phyloP scores from a whole-genome alignment of 495 filamentous ascomycete species.

The Glonium stellatum region DNA sequence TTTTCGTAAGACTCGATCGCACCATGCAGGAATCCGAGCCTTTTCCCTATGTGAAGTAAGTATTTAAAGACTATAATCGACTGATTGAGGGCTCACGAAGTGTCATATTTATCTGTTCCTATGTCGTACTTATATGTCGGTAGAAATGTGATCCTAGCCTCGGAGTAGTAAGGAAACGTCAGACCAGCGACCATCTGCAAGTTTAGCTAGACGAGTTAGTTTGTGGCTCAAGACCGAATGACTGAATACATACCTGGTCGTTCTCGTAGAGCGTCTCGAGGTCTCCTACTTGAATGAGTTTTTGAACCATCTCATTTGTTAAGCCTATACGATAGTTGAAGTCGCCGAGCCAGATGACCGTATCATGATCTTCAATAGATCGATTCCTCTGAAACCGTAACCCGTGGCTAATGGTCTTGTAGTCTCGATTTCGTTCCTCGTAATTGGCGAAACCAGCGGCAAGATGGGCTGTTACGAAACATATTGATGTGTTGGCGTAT shows the following conservation, averaged over 20 bases:
- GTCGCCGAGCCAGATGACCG: constrained; percentile 95
- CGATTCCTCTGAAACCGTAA: constrained; percentile 85
- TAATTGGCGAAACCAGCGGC: constrained; percentile 97
- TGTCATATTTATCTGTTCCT: constrained; percentile 82
- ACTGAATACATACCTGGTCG: constrained; percentile 52
- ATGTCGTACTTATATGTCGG: constrained; percentile 96
- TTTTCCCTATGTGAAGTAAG: constrained; percentile 59
- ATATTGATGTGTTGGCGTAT: constrained; percentile 84
- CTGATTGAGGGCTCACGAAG: constrained; percentile 56
- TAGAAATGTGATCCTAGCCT: constrained; percentile 73
- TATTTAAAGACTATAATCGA: neutral
- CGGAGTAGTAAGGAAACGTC: constrained; percentile 84
- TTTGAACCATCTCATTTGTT: constrained; percentile 67
- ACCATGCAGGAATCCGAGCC: constrained; percentile 91
- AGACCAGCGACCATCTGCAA: constrained; percentile 91
- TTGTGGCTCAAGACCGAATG: constrained; percentile 8
- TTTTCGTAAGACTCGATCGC: constrained; percentile 83
- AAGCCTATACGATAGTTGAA: constrained; percentile 98
- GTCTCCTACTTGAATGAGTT: constrained; percentile 61
- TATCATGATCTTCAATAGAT: constrained; percentile 85
- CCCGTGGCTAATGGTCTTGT: constrained; percentile 79
- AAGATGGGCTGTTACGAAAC: constrained; percentile 94
- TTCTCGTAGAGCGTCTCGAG: constrained; percentile 80
- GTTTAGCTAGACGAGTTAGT: constrained; percentile 56
- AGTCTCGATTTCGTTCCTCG: constrained; percentile 90